phyloP scores from a whole-genome alignment of 345 rosid species.

The Dimocarpus longan region DNA sequence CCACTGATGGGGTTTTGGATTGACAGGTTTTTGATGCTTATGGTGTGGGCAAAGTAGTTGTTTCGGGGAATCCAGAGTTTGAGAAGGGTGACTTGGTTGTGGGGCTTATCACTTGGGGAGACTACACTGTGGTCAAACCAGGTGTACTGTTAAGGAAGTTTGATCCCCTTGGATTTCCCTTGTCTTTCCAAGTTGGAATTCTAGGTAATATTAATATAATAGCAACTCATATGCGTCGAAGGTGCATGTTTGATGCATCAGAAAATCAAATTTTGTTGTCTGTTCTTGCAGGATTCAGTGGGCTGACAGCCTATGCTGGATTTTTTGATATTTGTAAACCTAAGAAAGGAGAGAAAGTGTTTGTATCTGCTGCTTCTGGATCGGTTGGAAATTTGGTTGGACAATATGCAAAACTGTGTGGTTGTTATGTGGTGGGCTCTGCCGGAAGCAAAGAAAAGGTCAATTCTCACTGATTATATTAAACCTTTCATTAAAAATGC shows the following conservation, averaged over 20 bases:
- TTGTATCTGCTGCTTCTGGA: slow-evolving; percentile 55
- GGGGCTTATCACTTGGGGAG: slow-evolving; percentile 56
- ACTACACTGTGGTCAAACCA: slow-evolving; percentile 43
- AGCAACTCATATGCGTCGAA: neutral
- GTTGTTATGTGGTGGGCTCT: slow-evolving; percentile 58
- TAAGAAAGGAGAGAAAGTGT: slow-evolving; percentile 49
- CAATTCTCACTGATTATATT: neutral
- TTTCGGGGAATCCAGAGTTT: slow-evolving; percentile 47
- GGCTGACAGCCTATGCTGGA: slow-evolving; percentile 54
- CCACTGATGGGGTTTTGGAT: neutral
- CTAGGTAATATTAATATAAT: slow-evolving; percentile 35
- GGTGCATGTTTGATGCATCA: no score
- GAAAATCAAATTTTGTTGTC: no score
- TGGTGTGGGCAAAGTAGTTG: slow-evolving; percentile 60
- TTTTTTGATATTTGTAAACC: slow-evolving; percentile 47
- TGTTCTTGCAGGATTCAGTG: slow-evolving; percentile 43
- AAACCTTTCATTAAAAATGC: neutral
- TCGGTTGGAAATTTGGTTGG: slow-evolving; percentile 58
- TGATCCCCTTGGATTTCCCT: slow-evolving; percentile 61
- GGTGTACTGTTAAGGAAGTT: slow-evolving; percentile 46
- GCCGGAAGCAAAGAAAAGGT: slow-evolving; percentile 52
- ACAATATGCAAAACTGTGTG: slow-evolving; percentile 47
- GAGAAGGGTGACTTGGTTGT: slow-evolving; percentile 48
- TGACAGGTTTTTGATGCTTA: slow-evolving; percentile 49
- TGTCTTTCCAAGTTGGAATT: slow-evolving; percentile 55